phyloP scores from a whole-genome alignment of 2,329 filamentous ascomycete genomes.

The Nemania diffusa region DNA sequence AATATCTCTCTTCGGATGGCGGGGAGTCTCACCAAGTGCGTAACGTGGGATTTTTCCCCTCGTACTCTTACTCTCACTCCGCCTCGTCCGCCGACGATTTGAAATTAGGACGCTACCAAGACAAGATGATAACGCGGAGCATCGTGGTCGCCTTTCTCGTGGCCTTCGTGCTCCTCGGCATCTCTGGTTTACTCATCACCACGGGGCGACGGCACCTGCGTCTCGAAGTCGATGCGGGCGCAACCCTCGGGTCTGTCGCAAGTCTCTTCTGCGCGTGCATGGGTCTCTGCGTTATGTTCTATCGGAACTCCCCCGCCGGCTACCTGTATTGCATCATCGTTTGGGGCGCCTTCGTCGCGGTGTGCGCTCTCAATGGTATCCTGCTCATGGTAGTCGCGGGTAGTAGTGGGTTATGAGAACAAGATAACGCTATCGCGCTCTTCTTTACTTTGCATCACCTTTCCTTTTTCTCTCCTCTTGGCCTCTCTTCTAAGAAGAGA shows the following conservation, averaged over 20 bases:
- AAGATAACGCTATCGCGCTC: background rate
- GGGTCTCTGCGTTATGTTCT: constrained; percentile 68
- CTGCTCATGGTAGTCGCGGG: constrained; percentile 63
- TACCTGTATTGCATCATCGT: constrained; percentile 58
- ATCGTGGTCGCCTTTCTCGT: constrained; percentile 66
- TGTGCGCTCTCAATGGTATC: constrained; percentile 62
- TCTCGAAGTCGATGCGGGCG: constrained; percentile 78
- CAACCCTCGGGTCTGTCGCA: constrained; percentile 74
- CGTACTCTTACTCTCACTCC: constrained; percentile 42
- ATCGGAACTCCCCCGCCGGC: constrained; percentile 56
- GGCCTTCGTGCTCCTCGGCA: constrained; percentile 70
- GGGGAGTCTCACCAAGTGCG: background rate
- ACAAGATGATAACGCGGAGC: constrained; percentile 65
- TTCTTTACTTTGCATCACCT: background rate
- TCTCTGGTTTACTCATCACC: constrained; percentile 72
- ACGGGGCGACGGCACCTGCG: constrained; percentile 75
- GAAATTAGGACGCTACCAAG: constrained; percentile 60
- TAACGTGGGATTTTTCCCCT: background rate
- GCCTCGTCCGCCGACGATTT: constrained; percentile 61
- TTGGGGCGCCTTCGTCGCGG: constrained; percentile 55
- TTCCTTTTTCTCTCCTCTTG: background rate
- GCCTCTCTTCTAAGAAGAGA: background rate
- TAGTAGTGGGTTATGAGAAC: constrained; percentile 49
- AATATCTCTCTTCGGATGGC: constrained; percentile 40
- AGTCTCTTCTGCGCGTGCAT: constrained; percentile 72